Percentiles rank a stretch among this genome's conserved stretches.
Conservation (phyloP, 140 eudicot species). For the Oenanthe javanica region DNA sequence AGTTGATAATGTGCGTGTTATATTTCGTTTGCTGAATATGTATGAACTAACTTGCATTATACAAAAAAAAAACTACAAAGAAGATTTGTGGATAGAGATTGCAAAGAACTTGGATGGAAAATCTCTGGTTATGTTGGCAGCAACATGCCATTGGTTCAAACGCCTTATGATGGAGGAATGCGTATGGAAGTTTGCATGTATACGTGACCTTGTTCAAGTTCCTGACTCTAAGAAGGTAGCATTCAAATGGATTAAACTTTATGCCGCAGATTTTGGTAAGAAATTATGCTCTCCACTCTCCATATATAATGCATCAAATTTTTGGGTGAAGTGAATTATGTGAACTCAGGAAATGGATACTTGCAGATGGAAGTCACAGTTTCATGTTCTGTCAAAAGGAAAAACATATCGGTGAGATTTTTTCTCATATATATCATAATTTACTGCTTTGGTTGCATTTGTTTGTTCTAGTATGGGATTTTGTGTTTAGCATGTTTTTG, state of each 20-base stretch:
- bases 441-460: background rate
- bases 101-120: conserved; percentile 84
- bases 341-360: background rate
- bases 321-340: conserved; percentile 7
- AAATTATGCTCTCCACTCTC: conserved; percentile 20
- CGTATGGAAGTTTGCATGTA: conserved; percentile 74
- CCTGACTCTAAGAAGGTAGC: conserved; percentile 60
- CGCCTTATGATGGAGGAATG: conserved; percentile 47
- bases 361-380: conserved; percentile 85
- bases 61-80: conserved; percentile 41
- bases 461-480: background rate
- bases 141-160: conserved; percentile 66
- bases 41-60: background rate
- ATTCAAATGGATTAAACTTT: conserved; percentile 67
- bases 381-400: conserved; percentile 75
- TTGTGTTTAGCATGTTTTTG: background rate
- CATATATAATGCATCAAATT: conserved; percentile 9
- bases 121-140: conserved; percentile 76
- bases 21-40: conserved; percentile 2
- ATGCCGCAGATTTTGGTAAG: conserved; percentile 59
- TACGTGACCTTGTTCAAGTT: conserved; percentile 75
- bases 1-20: background rate
- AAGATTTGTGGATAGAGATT: conserved; percentile 81
- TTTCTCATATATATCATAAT: conserved; percentile 15
- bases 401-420: conserved; percentile 68